A percentile compares a stretch with the other conserved stretches of the same genome.
These are phyloP conservation scores for Meyerozyma guilliermondii DNA, from an alignment of 1,139 yeast genomes.

Conservation along the genomic window DNA sequence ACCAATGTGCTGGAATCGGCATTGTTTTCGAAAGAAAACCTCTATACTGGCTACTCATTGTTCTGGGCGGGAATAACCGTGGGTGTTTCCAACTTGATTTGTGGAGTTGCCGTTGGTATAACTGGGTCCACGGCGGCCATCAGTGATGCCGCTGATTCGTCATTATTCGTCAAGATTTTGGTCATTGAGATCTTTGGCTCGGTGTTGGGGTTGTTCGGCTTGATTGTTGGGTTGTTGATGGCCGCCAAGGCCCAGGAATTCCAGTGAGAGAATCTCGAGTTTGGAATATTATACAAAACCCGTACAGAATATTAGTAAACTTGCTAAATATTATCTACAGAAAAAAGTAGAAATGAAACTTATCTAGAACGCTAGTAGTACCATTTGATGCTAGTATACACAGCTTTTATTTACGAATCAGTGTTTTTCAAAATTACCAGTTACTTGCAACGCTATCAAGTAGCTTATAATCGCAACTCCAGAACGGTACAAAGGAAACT, in stretches of 20 bases:
- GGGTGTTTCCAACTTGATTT: conserved; percentile 85
- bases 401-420: no score
- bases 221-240: conserved; percentile 95
- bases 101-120: conserved; percentile 97
- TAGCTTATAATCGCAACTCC: no score
- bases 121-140: conserved; percentile 98
- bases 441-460: no score
- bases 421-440: no score
- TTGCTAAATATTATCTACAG: no score
- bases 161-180: conserved; percentile 89
- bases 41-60: conserved; percentile 88
- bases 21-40: conserved; percentile 73
- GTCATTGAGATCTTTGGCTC: conserved; percentile 98
- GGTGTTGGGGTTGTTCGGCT: conserved; percentile 87
- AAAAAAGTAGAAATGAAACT: no score
- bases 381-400: no score
- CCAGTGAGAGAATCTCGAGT: no score
- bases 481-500: no score
- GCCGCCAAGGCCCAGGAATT: conserved; percentile 93
- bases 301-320: no score
- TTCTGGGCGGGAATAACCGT: conserved; percentile 99
- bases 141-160: conserved; percentile 95
- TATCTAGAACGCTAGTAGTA: no score
- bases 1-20: conserved; percentile 61
- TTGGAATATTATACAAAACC: no score